phyloP scores from a whole-genome alignment of 352 stramenopile species.

The Pythium brassicae region DNA sequence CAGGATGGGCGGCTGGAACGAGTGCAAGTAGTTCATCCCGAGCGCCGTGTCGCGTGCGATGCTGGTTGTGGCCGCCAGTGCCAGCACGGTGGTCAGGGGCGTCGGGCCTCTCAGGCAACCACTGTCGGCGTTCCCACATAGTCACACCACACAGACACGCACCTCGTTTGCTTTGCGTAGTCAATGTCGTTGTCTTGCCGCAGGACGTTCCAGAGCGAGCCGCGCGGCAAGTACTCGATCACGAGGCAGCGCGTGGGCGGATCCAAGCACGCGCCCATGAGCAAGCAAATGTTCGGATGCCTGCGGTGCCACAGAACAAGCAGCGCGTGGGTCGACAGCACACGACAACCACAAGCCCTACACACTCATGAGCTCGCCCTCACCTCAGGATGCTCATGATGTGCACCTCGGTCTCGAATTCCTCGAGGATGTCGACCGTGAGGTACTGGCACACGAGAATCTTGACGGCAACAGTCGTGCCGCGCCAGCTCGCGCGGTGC shows the following conservation, averaged over 20 bases:
- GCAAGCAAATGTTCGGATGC: slow-evolving; percentile 83
- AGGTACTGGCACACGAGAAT: slow-evolving; percentile 82
- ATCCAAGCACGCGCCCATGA: slow-evolving; percentile 81
- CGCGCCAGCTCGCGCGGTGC: slow-evolving; percentile 65
- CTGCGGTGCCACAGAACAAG: slow-evolving; percentile 21
- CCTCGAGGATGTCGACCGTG: slow-evolving; percentile 79
- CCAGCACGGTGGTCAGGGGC: neutral
- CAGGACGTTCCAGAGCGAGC: slow-evolving; percentile 85
- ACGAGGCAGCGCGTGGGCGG: slow-evolving; percentile 79
- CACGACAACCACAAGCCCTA: neutral
- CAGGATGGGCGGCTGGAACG: slow-evolving; percentile 81
- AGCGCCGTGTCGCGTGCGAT: slow-evolving; percentile 78
- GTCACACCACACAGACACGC: slow-evolving; percentile 7
- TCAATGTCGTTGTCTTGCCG: slow-evolving; percentile 73
- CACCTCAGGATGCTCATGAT: slow-evolving; percentile 89
- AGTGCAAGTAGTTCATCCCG: slow-evolving; percentile 88
- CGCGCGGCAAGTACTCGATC: slow-evolving; percentile 79
- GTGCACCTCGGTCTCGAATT: slow-evolving; percentile 86
- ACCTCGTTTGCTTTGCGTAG: slow-evolving; percentile 67
- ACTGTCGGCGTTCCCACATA: too few species aligned
- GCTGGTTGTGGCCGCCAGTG: slow-evolving; percentile 16
- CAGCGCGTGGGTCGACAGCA: neutral
- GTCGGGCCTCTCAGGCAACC: too few species aligned
- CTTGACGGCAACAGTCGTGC: slow-evolving; percentile 79
- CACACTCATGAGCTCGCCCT: slow-evolving; percentile 1